Evolutionary conservation across 768 basidiomycete species (phyloP), one percentile per base, ranked within the genome.

Genomic region (Phaeotremella fagi): DNA sequence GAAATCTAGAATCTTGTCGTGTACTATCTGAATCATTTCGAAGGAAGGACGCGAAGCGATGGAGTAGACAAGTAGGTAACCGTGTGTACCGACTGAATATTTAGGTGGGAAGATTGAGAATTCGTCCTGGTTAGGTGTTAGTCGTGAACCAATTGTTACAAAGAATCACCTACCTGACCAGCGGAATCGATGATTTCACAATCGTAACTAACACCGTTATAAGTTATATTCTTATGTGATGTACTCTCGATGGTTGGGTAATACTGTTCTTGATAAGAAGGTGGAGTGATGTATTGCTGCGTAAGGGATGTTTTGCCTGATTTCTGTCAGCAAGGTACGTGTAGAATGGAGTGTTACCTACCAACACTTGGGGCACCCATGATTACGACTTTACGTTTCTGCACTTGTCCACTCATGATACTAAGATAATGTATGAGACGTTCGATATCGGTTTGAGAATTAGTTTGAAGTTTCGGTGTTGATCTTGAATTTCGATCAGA

Each of bases 181-280:
- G 94, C 94, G 59, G 90, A 94, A 75, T 98, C 94, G 65, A 97
- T 89, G 77, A 98, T 92, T 76, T 94, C 90, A 77, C 91, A 92
- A 56, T 90, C 86, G 68, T 91, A 98, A 68, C 92, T 89, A 27
- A 85, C 80, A 45, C 91, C 92, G 51, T 88, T 88, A 78, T 87
- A 86, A 53, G 80, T 82, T 68, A 98, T 83, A 55, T 80, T 84
- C 80, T 94, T 95, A 47, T 83, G 80, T 74, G 85, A 87, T 12
- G 86, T 89, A 62, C 80, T 83, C 76, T 97, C 92, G 70, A 94
- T 94, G 46, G 91, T 97, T 33, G 94, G 94, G 77, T 90, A 91
- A 79, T 97, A 97, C 6, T 85, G 80, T 56, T 94, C 91, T 73
- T 86, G 81, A 70, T 95, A 98, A 65, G 86, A 83, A 64, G 87